These are phyloP conservation scores for Trichoderma guizhouense DNA, from an alignment of 2,329 filamentous ascomycete species.

Conservation along the genomic window DNA sequence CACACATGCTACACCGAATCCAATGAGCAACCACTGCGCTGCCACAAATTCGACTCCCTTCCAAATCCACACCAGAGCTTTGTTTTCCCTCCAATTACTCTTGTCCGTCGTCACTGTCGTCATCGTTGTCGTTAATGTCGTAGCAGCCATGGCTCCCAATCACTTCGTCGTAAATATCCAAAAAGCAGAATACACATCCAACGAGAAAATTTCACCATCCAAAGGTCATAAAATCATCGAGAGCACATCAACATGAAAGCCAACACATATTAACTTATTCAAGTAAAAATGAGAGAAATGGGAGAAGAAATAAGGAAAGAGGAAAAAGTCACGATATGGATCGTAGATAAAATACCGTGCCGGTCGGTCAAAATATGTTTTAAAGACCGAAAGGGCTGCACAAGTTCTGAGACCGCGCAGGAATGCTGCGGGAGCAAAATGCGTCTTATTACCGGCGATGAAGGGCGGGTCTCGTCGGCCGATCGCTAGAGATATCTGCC, in stretches of 20 bases:
- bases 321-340: background rate
- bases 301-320: background rate
- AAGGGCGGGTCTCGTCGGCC: slow-evolving; percentile 9
- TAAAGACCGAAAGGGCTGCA: background rate
- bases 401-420: background rate
- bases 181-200: background rate
- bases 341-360: background rate
- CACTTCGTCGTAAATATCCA: background rate
- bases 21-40: slow-evolving; percentile 64
- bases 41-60: slow-evolving; percentile 35
- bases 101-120: background rate
- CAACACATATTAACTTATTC: background rate
- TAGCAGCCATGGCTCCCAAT: background rate
- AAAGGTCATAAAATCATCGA: background rate
- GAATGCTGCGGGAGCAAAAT: slow-evolving; percentile 9
- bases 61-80: background rate
- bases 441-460: slow-evolving; percentile 10
- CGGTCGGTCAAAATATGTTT: background rate
- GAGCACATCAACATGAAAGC: background rate
- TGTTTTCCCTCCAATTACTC: background rate
- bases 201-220: background rate
- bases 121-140: background rate
- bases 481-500: slow-evolving; percentile 9
- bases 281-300: background rate
- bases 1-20: slow-evolving; percentile 53